Percentiles rank a stretch among this genome's conserved stretches.
These are phyloP conservation scores for Pistacia integerrima DNA, from an alignment of 345 rosid species.

Conservation along the genomic window DNA sequence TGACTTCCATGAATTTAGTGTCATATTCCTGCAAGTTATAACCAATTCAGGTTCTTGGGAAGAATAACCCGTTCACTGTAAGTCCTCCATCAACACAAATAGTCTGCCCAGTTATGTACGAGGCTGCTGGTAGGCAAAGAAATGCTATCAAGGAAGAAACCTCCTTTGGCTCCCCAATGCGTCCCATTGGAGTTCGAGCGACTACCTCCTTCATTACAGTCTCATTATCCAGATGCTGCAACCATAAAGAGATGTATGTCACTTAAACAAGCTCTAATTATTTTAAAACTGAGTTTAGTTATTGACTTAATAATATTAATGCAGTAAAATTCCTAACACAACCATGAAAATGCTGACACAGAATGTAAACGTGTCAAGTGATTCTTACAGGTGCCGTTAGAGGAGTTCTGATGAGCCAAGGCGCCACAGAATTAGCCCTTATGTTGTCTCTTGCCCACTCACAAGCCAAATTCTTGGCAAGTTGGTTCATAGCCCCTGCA, in stretches of 20 bases:
- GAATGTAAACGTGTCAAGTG: no score
- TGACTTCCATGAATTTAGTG: no score
- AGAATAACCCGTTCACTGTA: constrained; percentile 32
- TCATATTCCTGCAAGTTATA: no score
- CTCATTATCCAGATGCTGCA: not conserved
- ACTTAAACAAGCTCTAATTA: no score
- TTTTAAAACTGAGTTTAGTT: no score
- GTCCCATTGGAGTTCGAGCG: constrained; percentile 37
- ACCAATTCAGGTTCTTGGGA: no score
- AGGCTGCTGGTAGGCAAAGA: constrained; percentile 55
- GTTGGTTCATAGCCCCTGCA: constrained; percentile 48
- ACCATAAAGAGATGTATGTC: no score
- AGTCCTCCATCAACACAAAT: constrained; percentile 53
- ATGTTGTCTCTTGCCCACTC: constrained; percentile 74
- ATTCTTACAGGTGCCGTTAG: constrained; percentile 19
- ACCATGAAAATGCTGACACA: no score
- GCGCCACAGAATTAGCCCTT: constrained; percentile 59
- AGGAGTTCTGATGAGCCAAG: constrained; percentile 39
- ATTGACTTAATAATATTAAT: no score
- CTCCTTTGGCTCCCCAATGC: constrained; percentile 42
- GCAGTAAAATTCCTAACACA: no score
- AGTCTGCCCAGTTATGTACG: constrained; percentile 49
- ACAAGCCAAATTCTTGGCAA: constrained; percentile 62
- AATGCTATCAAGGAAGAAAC: constrained; percentile 48
- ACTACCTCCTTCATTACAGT: constrained; percentile 16